A percentile compares a stretch with the other conserved stretches of the same genome.
These are phyloP conservation scores for Myxozyma sirexii DNA, from an alignment of 805 yeast genomes.

Conservation along the genomic window DNA sequence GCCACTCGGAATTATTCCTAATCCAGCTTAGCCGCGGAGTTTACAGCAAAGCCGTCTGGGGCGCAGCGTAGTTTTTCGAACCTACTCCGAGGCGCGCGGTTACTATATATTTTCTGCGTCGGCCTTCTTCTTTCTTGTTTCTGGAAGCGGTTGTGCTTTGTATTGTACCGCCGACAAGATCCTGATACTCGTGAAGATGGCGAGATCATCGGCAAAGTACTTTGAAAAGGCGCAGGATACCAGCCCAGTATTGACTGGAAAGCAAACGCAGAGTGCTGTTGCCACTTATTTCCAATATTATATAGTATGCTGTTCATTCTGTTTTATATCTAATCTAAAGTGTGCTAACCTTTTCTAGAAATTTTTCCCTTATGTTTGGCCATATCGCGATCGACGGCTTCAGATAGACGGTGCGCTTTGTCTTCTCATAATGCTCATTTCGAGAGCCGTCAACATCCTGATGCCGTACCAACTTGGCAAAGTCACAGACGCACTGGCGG, in stretches of 20 bases:
- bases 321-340: neutral
- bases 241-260: neutral
- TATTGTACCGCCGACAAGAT: neutral
- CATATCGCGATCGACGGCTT: slow-evolving; percentile 16
- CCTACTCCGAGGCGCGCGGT: no score
- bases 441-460: slow-evolving; percentile 27
- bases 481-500: slow-evolving; percentile 25
- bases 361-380: slow-evolving; percentile 32
- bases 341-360: slow-evolving; percentile 11
- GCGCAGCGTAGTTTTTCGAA: no score
- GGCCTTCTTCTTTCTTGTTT: no score
- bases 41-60: no score
- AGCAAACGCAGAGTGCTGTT: neutral
- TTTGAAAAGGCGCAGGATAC: neutral
- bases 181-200: neutral
- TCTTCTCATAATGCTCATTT: slow-evolving; percentile 16
- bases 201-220: neutral
- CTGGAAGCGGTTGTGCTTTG: no score
- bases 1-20: no score
- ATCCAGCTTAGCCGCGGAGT: no score
- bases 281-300: slow-evolving; percentile 12
- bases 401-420: slow-evolving; percentile 26
- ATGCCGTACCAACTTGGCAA: slow-evolving; percentile 32
- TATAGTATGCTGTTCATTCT: neutral
- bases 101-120: no score